Base-by-base conservation (phyloP, 1,139 yeast species). In the Suhomyces wounanorum region DNA sequence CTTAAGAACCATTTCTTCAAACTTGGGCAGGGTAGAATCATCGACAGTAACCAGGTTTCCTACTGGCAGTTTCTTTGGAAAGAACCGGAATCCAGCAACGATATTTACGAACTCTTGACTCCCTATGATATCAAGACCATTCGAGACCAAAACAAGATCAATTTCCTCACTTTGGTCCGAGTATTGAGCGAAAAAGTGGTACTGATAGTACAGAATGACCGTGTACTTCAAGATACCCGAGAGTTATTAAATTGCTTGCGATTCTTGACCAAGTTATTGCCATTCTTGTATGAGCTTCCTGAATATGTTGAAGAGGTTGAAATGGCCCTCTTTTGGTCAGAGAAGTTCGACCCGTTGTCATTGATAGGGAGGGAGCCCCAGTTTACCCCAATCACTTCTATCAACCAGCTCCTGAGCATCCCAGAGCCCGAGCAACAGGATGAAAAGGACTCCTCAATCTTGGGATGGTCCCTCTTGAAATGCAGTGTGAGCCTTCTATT, bases 251-350 rank as follows among this genome's bases (percentile, higher is more conserved):
- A 85, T 55, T 84, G 91, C 59, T 62, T 86, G 13, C 77, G 97
- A 35, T 67, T 87, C 8, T 66, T 92, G 43, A 83, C 91, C 1
- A 79, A 84, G 50, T 51, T 89, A 3, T 56, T 89, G 16, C 97
- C 97, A 0, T 79, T 83, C 52, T 61, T 87, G 11, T 88, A 80
- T 60, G 97, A 85, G 61, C 60, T 70, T 23, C 69, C 70, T 1
- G 72, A 69, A 17, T 69, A 75, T 50, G 58, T 56, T 2, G 58
- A 58, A 6, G 66, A 73, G 1, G 68, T 79, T 1, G 81, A 80
- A 41, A 69, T 70, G 18, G 62, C 68, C n/a, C 58, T 76, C 3
- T 75, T 77, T 47, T 70, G 80, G 59, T 52, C 53, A 5, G 54
- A 61, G 5, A 50, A 56, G 23, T 68, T 65, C 49, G 66, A 65